A percentile compares a stretch with the other conserved stretches of the same genome.
These are phyloP conservation scores for Leishmania tarentolae DNA, from an alignment of 208 protist species.

Conservation along the genomic window DNA sequence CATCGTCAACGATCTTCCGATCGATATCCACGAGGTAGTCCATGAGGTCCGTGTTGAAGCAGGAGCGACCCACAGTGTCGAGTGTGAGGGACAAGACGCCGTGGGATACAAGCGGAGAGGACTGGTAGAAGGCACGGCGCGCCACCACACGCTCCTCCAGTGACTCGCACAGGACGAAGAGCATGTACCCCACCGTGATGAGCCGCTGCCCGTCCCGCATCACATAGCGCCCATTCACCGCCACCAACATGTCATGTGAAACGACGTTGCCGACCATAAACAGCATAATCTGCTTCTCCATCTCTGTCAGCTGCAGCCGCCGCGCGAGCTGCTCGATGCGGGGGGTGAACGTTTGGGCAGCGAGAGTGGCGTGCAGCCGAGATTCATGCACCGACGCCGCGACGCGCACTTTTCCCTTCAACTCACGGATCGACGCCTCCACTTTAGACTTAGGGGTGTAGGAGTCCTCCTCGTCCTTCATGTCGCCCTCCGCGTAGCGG, in stretches of 20 bases:
- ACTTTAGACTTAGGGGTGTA: conserved; percentile 78
- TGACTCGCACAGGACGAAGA: conserved; percentile 89
- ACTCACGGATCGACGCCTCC: conserved; percentile 81
- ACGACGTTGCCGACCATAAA: conserved; percentile 87
- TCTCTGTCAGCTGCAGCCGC: conserved; percentile 72
- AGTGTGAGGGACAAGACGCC: conserved; percentile 71
- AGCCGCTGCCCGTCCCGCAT: conserved; percentile 84
- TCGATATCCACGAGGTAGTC: conserved; percentile 93
- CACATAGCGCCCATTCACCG: conserved; percentile 86
- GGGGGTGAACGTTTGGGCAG: conserved; percentile 61
- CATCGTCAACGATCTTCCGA: conserved; percentile 91
- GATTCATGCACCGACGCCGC: conserved; percentile 55
- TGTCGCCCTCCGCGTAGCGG: conserved; percentile 85
- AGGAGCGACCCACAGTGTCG: conserved; percentile 47
- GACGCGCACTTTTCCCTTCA: conserved; percentile 83
- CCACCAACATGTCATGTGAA: conserved; percentile 89
- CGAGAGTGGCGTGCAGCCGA: conserved; percentile 73
- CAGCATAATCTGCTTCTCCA: conserved; percentile 91
- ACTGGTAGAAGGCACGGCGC: conserved; percentile 90
- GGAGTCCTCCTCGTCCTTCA: conserved; percentile 89
- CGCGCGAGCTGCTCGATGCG: conserved; percentile 84
- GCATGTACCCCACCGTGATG: conserved; percentile 89
- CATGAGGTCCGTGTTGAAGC: conserved; percentile 93
- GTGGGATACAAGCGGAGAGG: conserved; percentile 70
- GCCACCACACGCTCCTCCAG: conserved; percentile 83